Conservation (phyloP, 306 rosid species). For the Trifolium subterraneum region DNA sequence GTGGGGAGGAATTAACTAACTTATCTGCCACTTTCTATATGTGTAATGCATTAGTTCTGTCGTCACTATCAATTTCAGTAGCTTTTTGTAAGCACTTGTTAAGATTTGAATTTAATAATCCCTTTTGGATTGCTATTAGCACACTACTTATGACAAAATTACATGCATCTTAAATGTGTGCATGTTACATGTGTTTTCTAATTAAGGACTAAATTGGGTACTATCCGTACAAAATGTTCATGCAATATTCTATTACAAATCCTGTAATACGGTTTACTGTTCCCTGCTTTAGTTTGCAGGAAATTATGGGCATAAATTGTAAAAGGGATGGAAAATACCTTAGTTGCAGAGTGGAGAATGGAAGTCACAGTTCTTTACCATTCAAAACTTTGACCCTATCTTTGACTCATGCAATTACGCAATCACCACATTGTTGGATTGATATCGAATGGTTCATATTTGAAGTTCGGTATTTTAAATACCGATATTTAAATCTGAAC, state of each 20-base stretch:
- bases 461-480: no score
- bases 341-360: conserved; percentile 52
- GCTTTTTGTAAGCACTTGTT: conserved; percentile 22
- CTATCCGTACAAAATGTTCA: conserved; percentile 52
- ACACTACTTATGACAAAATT: conserved; percentile 36
- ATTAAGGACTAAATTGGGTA: conserved; percentile 38
- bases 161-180: conserved; percentile 28
- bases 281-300: conserved; percentile 44
- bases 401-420: no score
- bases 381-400: conserved; percentile 39
- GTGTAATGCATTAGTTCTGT: not conserved
- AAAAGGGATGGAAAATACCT: conserved; percentile 50
- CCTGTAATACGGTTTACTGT: conserved; percentile 41
- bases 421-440: no score
- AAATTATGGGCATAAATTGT: conserved; percentile 53
- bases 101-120: conserved; percentile 18
- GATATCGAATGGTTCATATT: no score
- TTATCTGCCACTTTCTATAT: not conserved
- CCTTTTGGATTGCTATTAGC: conserved; percentile 40
- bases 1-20: conserved; percentile 10
- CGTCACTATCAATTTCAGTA: conserved; percentile 32
- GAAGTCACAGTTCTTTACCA: conserved; percentile 47
- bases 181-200: conserved; percentile 25
- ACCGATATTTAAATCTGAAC: no score
- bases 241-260: not conserved